These are phyloP conservation scores for Kwoniella europaea DNA, from an alignment of 768 basidiomycete species.

Conservation along the genomic window DNA sequence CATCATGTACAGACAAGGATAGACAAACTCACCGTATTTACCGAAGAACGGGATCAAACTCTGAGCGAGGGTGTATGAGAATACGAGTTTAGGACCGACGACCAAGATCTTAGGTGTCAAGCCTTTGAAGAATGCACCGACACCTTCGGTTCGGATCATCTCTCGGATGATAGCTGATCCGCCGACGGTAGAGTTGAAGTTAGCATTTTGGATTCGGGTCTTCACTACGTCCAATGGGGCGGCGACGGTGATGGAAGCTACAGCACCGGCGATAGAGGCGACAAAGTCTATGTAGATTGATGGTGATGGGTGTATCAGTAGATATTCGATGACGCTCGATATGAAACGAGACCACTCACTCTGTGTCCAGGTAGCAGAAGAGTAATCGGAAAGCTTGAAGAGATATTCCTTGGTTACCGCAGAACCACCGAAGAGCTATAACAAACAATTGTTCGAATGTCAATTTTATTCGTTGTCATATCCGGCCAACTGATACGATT, in stretches of 20 bases:
- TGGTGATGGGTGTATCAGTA: neutral
- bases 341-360: constrained; percentile 57
- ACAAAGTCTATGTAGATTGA: constrained; percentile 68
- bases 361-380: constrained; percentile 92
- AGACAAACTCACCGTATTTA: constrained; percentile 66
- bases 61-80: constrained; percentile 96
- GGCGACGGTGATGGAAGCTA: constrained; percentile 92
- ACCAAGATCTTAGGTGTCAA: constrained; percentile 97
- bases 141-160: constrained; percentile 83
- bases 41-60: constrained; percentile 90
- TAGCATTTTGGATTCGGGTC: constrained; percentile 94
- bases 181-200: constrained; percentile 68
- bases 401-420: constrained; percentile 92
- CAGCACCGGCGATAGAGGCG: constrained; percentile 89
- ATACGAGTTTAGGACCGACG: constrained; percentile 96
- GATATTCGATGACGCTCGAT: too few relatives aligned
- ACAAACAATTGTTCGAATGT: too few relatives aligned
- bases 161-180: constrained; percentile 83
- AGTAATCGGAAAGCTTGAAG: constrained; percentile 86
- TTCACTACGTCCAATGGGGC: constrained; percentile 96
- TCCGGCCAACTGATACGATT: too few relatives aligned
- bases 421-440: constrained; percentile 89
- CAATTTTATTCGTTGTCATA: too few relatives aligned
- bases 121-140: constrained; percentile 89
- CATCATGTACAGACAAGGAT: neutral